Percentiles rank a stretch among this genome's conserved stretches.
Evolutionary conservation across 306 rosid genomes (phyloP).

Genomic region (Lagenaria siceraria): DNA sequence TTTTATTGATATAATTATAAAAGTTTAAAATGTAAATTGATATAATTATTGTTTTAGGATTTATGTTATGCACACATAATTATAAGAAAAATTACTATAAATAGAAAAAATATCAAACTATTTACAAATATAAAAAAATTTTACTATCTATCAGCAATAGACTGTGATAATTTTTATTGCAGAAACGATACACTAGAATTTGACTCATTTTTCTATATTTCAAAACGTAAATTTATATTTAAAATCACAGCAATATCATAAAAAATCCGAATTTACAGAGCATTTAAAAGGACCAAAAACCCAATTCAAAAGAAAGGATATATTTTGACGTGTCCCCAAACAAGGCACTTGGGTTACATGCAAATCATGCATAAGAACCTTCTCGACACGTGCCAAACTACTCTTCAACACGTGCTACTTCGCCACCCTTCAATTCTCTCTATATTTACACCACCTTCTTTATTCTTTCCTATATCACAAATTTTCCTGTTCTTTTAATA

Average conservation of each 20-base stretch:
- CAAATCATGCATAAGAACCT: conserved; percentile 45
- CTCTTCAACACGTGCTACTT: conserved; percentile 27
- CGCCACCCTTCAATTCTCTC: not conserved
- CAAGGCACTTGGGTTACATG: conserved; percentile 21
- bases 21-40: too few species aligned
- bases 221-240: too few species aligned
- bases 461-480: not conserved
- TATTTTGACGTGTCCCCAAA: not conserved
- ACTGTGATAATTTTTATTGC: too few species aligned
- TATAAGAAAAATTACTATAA: too few species aligned
- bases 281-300: not conserved
- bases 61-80: too few species aligned
- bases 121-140: too few species aligned
- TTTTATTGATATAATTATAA: too few species aligned
- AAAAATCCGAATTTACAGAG: not conserved
- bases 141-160: too few species aligned
- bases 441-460: not conserved
- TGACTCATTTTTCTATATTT: too few species aligned
- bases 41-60: too few species aligned
- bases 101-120: too few species aligned
- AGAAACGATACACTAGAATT: too few species aligned
- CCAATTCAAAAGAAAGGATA: not conserved
- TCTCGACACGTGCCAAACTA: conserved; percentile 35
- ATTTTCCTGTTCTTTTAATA: not conserved
- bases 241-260: not conserved